Percentiles rank a stretch among this genome's conserved stretches.
phyloP scores from a whole-genome alignment of 805 yeast genomes.

The Lachancea dasiensis region DNA sequence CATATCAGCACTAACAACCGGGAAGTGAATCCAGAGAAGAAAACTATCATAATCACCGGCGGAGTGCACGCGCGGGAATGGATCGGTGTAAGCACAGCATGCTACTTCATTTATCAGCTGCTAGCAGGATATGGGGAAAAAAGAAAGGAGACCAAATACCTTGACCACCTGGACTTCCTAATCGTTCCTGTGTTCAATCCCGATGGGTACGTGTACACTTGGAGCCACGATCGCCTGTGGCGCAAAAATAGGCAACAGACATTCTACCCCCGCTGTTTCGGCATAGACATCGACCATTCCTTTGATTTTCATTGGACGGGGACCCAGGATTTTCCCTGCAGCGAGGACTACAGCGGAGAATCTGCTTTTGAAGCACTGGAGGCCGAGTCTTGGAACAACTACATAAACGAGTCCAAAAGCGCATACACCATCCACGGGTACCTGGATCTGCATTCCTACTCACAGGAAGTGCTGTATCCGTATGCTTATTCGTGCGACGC shows the following conservation, averaged over 20 bases:
- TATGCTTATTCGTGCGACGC: slow-evolving; percentile 74
- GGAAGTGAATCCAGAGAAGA: slow-evolving; percentile 38
- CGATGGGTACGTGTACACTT: slow-evolving; percentile 82
- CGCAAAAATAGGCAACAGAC: slow-evolving; percentile 81
- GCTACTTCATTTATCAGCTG: slow-evolving; percentile 48
- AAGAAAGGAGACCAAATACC: slow-evolving; percentile 38
- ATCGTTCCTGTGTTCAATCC: slow-evolving; percentile 85
- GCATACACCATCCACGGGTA: slow-evolving; percentile 66
- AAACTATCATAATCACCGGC: slow-evolving; percentile 70
- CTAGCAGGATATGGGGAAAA: slow-evolving; percentile 40
- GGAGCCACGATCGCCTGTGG: slow-evolving; percentile 82
- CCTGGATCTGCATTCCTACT: slow-evolving; percentile 77
- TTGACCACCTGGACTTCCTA: slow-evolving; percentile 60
- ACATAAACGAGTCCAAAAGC: slow-evolving; percentile 36
- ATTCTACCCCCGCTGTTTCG: slow-evolving; percentile 58
- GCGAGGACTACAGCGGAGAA: slow-evolving; percentile 79
- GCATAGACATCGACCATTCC: slow-evolving; percentile 83
- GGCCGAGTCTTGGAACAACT: slow-evolving; percentile 43
- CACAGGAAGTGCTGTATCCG: slow-evolving; percentile 78
- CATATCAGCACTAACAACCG: slow-evolving; percentile 50
- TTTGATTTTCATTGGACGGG: slow-evolving; percentile 67
- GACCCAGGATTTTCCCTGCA: slow-evolving; percentile 63
- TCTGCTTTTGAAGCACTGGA: slow-evolving; percentile 62
- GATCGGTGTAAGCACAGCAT: slow-evolving; percentile 67
- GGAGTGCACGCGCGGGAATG: slow-evolving; percentile 91